Base-by-base conservation (phyloP, 2,329 filamentous ascomycete species). In the Fusarium pseudocircinatum region DNA sequence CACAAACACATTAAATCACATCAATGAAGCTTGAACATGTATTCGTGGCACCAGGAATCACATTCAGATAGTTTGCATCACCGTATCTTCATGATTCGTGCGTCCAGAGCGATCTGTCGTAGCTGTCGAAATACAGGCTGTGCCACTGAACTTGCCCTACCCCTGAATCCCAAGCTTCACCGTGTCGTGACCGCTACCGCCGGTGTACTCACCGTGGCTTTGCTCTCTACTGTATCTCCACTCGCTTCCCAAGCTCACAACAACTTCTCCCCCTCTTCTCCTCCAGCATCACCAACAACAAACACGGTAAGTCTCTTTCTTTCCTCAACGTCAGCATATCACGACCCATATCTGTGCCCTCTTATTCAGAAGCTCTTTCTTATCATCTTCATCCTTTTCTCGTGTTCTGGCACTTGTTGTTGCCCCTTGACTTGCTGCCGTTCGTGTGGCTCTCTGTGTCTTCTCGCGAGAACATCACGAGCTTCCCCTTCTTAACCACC, bases 111-210 rank as follows among this genome's bases (percentile, higher is more conserved):
- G 34, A 46, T 32, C 36, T 43, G 43, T 40, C 22, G 44, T 56
- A 24, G 24, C 30, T 46, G 37, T 57, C 54, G 40, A 24, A 32
- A 53, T 39, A 34, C 34, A 34, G n/a, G 34, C 44, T 39, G 22
- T 43, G n/a, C 26, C n/a, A 47, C 32, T 62, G 40, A 28, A 42
- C 28, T 44, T 70, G n/a, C 52, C 24, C 39, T 44, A 24, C 53
- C 50, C 53, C 58, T 63, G 50, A 36, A n/a, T 50, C 16, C 47
- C 37, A 40, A 59, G 52, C 59, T 72, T 60, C 47, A 43, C 37
- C 32, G 46, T 53, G 30, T 37, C 26, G 12, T 43, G 26, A 30
- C 39, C 34, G 49, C 40, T 65, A 34, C 40, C n/a, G 22, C 56
- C 34, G n/a, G 32, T 36, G 34, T 28, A 28, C 26, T 65, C 54